These are phyloP conservation scores for Calamus simplicifolius DNA, from an alignment of 176 grass and related monocot species.

Conservation along the genomic window DNA sequence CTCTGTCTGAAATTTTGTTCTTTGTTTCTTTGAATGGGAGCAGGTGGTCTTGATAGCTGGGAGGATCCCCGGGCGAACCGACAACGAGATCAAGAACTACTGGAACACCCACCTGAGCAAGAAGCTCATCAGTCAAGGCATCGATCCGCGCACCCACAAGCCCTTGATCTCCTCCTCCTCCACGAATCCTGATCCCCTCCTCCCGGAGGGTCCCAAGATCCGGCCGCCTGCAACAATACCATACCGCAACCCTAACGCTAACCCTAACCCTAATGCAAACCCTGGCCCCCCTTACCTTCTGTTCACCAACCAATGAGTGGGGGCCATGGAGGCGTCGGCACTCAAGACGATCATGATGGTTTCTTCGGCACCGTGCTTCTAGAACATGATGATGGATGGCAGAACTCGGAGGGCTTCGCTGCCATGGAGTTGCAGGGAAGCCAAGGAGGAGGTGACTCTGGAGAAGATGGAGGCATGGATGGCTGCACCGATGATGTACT, in stretches of 20 bases:
- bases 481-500: background rate
- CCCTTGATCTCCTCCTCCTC: constrained; percentile 1
- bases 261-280: too few relatives aligned
- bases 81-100: constrained; percentile 26
- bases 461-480: background rate
- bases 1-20: too few relatives aligned
- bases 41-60: constrained; percentile 22
- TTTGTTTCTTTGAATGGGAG: background rate
- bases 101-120: constrained; percentile 25
- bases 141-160: constrained; percentile 19
- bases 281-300: too few relatives aligned
- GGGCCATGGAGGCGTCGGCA: too few relatives aligned
- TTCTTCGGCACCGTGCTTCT: too few relatives aligned
- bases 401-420: too few relatives aligned
- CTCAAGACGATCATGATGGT: too few relatives aligned
- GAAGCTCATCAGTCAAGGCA: constrained; percentile 24
- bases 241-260: too few relatives aligned
- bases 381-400: too few relatives aligned
- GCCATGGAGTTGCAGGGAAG: background rate
- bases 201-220: background rate
- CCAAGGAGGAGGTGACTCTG: background rate
- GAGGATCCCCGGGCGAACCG: constrained; percentile 18
- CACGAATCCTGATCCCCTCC: background rate
- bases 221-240: too few relatives aligned
- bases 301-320: too few relatives aligned